Percentiles rank a stretch among this genome's conserved stretches.
These are phyloP conservation scores for Lumnitzera racemosa DNA, from an alignment of 345 rosid species.

Conservation along the genomic window DNA sequence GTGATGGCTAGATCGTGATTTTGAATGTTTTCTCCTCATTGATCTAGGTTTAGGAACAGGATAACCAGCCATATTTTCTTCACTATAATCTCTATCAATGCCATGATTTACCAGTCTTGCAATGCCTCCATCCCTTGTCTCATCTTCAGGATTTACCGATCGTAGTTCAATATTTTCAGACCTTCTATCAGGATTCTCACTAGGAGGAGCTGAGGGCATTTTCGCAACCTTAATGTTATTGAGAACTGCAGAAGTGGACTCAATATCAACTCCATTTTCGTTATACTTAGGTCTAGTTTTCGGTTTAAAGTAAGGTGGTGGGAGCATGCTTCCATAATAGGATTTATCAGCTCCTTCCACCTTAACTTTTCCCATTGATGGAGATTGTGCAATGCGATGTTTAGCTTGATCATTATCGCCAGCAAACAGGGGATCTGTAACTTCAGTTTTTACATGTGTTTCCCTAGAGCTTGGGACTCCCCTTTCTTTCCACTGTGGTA, in stretches of 20 bases:
- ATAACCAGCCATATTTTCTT: conserved; percentile 20
- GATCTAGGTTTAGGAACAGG: conserved; percentile 49
- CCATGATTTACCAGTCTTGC: conserved; percentile 18
- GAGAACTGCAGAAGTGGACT: conserved; percentile 18
- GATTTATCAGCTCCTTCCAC: conserved; percentile 39
- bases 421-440: conserved; percentile 17
- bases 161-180: conserved; percentile 23
- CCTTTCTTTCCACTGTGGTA: conserved; percentile 17
- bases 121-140: conserved; percentile 16
- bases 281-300: conserved; percentile 31
- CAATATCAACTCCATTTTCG: conserved; percentile 18
- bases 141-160: conserved; percentile 20
- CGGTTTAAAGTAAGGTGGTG: conserved; percentile 20
- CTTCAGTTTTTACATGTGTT: conserved; percentile 18
- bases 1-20: conserved; percentile 28
- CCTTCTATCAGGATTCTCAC: conserved; percentile 10
- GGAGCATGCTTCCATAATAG: conserved; percentile 34
- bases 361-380: conserved; percentile 14
- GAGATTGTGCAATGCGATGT: conserved; percentile 15
- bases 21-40: conserved; percentile 46
- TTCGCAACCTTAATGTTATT: conserved; percentile 19
- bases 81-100: conserved; percentile 11
- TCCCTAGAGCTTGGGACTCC: conserved; percentile 17
- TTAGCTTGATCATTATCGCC: conserved; percentile 21
- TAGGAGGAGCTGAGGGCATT: conserved; percentile 26